Evolutionary conservation across 176 grass and related monocot species (phyloP).

Genomic region (Paspalum vaginatum): DNA sequence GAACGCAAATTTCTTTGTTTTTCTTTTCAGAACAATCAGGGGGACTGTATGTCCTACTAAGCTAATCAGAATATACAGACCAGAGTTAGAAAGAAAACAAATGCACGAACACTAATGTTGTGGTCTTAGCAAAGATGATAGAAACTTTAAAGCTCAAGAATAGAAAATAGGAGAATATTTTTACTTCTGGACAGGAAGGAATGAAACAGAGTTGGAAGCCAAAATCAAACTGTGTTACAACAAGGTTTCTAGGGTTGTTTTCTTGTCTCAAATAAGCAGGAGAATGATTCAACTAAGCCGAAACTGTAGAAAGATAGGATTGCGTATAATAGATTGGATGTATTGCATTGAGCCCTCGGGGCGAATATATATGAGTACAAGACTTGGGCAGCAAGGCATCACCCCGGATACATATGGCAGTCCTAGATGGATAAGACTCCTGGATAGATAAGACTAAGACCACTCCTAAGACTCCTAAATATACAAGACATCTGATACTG

Average conservation of each 20-base stretch:
- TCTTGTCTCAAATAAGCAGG: neutral
- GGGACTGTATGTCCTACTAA: neutral
- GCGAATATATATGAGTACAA: too few species aligned
- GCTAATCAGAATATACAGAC: too few species aligned
- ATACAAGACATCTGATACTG: too few species aligned
- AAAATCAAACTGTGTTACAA: neutral
- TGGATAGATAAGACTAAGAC: too few species aligned
- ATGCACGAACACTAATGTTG: conserved; percentile 1
- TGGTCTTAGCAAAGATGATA: neutral
- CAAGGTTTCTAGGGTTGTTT: neutral
- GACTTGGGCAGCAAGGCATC: too few species aligned
- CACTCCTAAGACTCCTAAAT: too few species aligned
- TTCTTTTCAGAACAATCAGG: neutral
- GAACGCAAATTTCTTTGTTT: neutral
- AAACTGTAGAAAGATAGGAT: too few species aligned
- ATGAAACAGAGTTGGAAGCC: neutral
- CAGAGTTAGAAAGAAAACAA: too few species aligned
- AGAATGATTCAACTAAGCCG: neutral
- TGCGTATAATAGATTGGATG: too few species aligned
- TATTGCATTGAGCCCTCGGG: too few species aligned
- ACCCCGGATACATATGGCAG: too few species aligned
- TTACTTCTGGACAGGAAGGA: neutral
- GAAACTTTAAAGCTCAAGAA: neutral
- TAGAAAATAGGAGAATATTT: neutral
- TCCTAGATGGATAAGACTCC: too few species aligned